These are phyloP conservation scores for Marchantia polymorpha DNA, from an alignment of 225 moss, liverwort and hornwort species.

Conservation along the genomic window DNA sequence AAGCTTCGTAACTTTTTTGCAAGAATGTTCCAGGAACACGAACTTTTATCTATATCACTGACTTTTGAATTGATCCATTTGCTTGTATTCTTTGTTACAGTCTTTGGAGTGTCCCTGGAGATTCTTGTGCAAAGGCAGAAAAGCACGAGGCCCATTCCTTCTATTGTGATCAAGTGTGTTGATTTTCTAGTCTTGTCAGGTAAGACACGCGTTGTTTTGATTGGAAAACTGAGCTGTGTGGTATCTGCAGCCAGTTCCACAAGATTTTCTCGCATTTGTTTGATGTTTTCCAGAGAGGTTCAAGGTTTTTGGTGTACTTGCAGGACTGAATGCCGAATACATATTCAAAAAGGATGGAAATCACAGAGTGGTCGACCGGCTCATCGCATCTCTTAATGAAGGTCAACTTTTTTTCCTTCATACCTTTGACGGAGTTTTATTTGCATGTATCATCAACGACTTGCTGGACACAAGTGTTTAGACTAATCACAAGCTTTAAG, in stretches of 20 bases:
- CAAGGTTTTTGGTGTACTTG: not conserved
- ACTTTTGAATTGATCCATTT: not conserved
- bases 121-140: conserved; percentile 59
- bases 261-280: not conserved
- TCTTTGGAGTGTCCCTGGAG: conserved; percentile 61
- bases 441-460: not conserved
- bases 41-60: no score
- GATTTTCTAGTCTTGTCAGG: conserved; percentile 66
- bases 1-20: no score
- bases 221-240: not conserved
- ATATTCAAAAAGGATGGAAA: conserved; percentile 65
- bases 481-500: not conserved
- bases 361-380: conserved; percentile 57
- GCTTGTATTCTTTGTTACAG: conserved; percentile 35
- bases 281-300: not conserved
- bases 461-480: not conserved
- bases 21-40: no score
- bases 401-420: conserved; percentile 25
- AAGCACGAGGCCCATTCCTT: conserved; percentile 56
- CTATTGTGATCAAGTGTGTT: conserved; percentile 62
- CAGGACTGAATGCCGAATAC: conserved; percentile 65
- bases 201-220: conserved; percentile 17
- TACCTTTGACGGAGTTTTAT: not conserved
- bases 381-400: conserved; percentile 49
- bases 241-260: not conserved